These are phyloP conservation scores for Lecanicillium sp. DNA, from an alignment of 2,329 filamentous ascomycete genomes.

Conservation along the genomic window DNA sequence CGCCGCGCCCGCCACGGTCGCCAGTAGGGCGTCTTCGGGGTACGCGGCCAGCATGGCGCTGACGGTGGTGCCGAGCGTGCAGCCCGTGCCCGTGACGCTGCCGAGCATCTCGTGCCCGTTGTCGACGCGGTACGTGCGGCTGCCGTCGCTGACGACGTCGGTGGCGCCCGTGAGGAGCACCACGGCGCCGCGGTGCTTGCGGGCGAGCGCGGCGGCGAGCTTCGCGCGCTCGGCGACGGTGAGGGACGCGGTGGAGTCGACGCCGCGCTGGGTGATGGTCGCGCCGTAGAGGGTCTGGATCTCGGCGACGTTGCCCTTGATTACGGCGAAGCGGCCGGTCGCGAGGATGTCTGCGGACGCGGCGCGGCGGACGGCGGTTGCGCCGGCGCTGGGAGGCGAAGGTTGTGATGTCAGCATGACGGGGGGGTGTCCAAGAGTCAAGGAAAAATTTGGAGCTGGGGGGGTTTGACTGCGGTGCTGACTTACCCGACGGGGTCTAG, in stretches of 20 bases:
- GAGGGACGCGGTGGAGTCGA: slow-evolving; percentile 66
- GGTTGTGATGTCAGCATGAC: not conserved
- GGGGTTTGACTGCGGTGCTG: not conserved
- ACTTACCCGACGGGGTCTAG: slow-evolving; percentile 80
- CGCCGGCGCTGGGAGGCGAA: slow-evolving; percentile 55
- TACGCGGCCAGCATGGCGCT: slow-evolving; percentile 67
- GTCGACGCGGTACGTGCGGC: slow-evolving; percentile 56
- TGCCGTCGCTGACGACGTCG: slow-evolving; percentile 74
- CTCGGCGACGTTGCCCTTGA: slow-evolving; percentile 93
- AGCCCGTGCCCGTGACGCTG: slow-evolving; percentile 73
- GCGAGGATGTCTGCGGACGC: slow-evolving; percentile 67
- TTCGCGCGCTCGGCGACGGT: slow-evolving; percentile 46
- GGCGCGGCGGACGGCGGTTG: slow-evolving; percentile 65
- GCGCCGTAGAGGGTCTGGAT: slow-evolving; percentile 66
- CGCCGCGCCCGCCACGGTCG: slow-evolving; percentile 65
- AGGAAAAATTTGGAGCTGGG: not conserved
- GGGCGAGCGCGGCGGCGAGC: slow-evolving; percentile 62
- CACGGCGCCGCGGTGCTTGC: slow-evolving; percentile 61
- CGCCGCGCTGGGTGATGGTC: slow-evolving; percentile 60
- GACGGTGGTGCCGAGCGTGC: slow-evolving; percentile 75
- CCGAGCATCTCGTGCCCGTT: slow-evolving; percentile 73
- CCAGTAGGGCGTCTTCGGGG: slow-evolving; percentile 59
- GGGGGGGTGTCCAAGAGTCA: not conserved
- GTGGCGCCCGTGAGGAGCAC: slow-evolving; percentile 76
- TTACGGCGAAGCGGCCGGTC: slow-evolving; percentile 73